A percentile compares a stretch with the other conserved stretches of the same genome.
Evolutionary conservation across 805 yeast species (phyloP).

Genomic region (Wickerhamiella lipophila): DNA sequence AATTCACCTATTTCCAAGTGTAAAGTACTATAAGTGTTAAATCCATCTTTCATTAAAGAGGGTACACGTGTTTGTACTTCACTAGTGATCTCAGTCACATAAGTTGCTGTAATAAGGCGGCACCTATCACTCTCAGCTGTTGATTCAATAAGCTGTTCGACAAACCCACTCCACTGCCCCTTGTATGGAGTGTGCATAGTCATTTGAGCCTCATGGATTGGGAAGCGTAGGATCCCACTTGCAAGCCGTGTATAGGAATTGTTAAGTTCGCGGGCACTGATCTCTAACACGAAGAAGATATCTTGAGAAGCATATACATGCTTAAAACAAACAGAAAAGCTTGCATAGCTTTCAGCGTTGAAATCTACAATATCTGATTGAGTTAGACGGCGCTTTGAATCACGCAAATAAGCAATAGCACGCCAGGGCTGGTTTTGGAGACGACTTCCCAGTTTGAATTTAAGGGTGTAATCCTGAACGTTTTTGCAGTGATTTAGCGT

Average conservation of each 20-base stretch:
- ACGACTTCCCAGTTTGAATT: neutral
- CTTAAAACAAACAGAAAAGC: neutral
- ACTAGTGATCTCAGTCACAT: neutral
- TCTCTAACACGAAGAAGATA: neutral
- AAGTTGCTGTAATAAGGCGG: neutral
- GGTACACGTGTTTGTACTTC: neutral
- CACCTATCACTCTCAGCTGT: neutral
- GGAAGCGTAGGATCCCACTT: neutral
- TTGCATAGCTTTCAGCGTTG: neutral
- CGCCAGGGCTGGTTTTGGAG: conserved; percentile 1
- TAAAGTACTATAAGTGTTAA: neutral
- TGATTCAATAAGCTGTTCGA: neutral
- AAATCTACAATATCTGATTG: neutral
- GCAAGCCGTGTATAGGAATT: neutral
- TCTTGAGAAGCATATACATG: neutral
- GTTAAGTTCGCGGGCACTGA: neutral
- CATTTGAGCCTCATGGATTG: neutral
- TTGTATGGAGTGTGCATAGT: neutral
- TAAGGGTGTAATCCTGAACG: neutral
- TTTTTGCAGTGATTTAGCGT: neutral
- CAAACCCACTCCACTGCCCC: neutral
- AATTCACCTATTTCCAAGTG: neutral
- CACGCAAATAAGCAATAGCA: neutral
- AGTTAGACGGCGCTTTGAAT: neutral
- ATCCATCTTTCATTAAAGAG: neutral